Conservation (phyloP, 176 grass and related monocot genomes). For the maize (Zea mays) region DNA sequence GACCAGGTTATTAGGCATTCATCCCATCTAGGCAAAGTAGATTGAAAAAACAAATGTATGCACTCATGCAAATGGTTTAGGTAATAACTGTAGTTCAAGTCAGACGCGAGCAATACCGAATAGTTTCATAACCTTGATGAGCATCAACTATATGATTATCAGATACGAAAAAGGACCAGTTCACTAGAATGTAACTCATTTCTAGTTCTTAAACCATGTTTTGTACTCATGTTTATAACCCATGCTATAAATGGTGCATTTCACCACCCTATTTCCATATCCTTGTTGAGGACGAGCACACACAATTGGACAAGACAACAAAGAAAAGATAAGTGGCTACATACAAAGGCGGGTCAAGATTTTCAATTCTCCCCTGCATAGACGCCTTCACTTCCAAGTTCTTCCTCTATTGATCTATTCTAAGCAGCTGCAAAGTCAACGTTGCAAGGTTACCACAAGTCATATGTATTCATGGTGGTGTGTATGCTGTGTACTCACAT, state of each 20-base stretch:
- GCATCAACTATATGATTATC: background rate
- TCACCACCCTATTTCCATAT: slow-evolving; percentile 7
- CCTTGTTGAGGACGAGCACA: slow-evolving; percentile 21
- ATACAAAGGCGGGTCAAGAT: slow-evolving; percentile 9
- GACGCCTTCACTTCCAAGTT: slow-evolving; percentile 70
- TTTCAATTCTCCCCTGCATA: slow-evolving; percentile 64
- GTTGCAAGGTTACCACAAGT: slow-evolving; percentile 23
- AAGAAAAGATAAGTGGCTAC: background rate
- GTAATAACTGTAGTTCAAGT: background rate
- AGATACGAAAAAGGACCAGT: background rate
- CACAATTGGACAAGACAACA: slow-evolving; percentile 14
- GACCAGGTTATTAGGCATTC: background rate
- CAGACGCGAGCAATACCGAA: background rate
- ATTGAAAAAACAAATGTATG: background rate
- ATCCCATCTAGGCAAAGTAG: background rate
- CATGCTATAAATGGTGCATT: background rate
- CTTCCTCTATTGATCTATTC: slow-evolving; percentile 98
- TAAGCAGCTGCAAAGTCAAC: slow-evolving; percentile 61
- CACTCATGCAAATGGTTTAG: background rate
- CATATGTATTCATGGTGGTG: background rate
- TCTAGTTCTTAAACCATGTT: too few relatives aligned
- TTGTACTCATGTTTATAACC: too few relatives aligned
- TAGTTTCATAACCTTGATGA: background rate
- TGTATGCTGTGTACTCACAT: background rate
- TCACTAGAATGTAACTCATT: too few relatives aligned